A percentile compares a stretch with the other conserved stretches of the same genome.
Evolutionary conservation across 495 filamentous ascomycete genomes (phyloP).

Genomic region (Xanthoparmelia taractica): DNA sequence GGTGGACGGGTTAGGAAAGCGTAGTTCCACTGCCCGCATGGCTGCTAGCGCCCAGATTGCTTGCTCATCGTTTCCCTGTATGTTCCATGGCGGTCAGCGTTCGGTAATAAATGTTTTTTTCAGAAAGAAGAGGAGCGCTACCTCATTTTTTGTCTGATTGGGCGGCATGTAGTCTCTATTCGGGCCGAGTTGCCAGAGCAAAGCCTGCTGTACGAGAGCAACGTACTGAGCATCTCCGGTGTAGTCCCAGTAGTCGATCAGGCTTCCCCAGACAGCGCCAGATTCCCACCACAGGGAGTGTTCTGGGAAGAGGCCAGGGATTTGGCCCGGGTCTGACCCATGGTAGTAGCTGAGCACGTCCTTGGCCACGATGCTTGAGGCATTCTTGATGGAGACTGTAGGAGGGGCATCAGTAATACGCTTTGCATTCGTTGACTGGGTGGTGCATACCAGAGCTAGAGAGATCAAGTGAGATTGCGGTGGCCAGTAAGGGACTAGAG

Average conservation of each 20-base stretch:
- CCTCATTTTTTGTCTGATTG: constrained; percentile 36
- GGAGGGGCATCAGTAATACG: not conserved
- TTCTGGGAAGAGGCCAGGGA: constrained; percentile 54
- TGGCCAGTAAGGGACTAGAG: not conserved
- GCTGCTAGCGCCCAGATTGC: constrained; percentile 73
- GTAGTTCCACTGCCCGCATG: constrained; percentile 65
- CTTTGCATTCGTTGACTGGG: not conserved
- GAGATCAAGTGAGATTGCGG: not conserved
- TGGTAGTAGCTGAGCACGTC: constrained; percentile 61
- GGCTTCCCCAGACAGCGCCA: constrained; percentile 63
- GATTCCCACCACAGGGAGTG: constrained; percentile 65
- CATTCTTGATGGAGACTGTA: constrained; percentile 51
- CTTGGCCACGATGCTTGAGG: constrained; percentile 53
- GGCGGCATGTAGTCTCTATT: constrained; percentile 57
- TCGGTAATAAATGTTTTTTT: not conserved
- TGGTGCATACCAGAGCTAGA: not conserved
- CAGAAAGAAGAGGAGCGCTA: not conserved
- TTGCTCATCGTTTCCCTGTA: constrained; percentile 50
- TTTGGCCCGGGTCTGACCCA: constrained; percentile 51
- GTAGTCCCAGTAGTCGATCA: constrained; percentile 73
- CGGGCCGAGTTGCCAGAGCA: constrained; percentile 62
- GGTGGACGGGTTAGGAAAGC: constrained; percentile 52
- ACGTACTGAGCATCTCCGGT: constrained; percentile 69
- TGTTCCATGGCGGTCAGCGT: constrained; percentile 25
- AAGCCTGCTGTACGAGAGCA: constrained; percentile 49